phyloP scores from a whole-genome alignment of 2,329 filamentous ascomycete genomes.

The Penicillium olsonii region DNA sequence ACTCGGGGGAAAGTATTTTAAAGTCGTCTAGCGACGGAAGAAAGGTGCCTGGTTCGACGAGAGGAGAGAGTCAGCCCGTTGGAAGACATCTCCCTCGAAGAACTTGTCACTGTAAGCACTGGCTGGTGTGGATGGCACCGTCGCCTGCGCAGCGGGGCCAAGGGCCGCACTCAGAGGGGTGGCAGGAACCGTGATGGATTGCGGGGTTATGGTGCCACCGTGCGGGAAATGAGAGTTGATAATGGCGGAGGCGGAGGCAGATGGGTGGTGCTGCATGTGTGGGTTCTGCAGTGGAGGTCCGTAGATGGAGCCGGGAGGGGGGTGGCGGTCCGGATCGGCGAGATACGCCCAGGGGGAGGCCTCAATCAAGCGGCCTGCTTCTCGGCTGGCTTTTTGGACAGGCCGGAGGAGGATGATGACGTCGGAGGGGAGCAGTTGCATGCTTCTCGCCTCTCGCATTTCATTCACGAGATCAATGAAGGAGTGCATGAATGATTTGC shows the following conservation, averaged over 20 bases:
- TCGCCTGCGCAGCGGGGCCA: conserved; percentile 87
- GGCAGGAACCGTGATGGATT: conserved; percentile 67
- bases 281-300: conserved; percentile 38
- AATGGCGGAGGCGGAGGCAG: conserved; percentile 29
- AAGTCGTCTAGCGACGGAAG: conserved; percentile 35
- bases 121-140: conserved; percentile 67
- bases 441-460: conserved; percentile 47
- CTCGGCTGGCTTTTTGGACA: conserved; percentile 79
- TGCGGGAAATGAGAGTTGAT: conserved; percentile 23
- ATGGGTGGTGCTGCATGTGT: conserved; percentile 33
- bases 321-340: conserved; percentile 40
- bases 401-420: conserved; percentile 74
- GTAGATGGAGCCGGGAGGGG: conserved; percentile 31
- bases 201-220: conserved; percentile 43
- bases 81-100: conserved; percentile 52
- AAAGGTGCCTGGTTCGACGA: conserved; percentile 45
- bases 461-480: conserved; percentile 51
- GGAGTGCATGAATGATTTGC: conserved; percentile 59
- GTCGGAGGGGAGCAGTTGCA: conserved; percentile 60
- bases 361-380: conserved; percentile 73
- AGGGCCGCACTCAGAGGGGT: conserved; percentile 88
- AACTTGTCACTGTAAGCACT: conserved; percentile 51
- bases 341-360: conserved; percentile 64
- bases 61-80: conserved; percentile 50
- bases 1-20: conserved; percentile 21